Evolutionary conservation across 345 rosid species (phyloP), one percentile per base, ranked within the genome.

Genomic region (Limnanthes douglasii): DNA sequence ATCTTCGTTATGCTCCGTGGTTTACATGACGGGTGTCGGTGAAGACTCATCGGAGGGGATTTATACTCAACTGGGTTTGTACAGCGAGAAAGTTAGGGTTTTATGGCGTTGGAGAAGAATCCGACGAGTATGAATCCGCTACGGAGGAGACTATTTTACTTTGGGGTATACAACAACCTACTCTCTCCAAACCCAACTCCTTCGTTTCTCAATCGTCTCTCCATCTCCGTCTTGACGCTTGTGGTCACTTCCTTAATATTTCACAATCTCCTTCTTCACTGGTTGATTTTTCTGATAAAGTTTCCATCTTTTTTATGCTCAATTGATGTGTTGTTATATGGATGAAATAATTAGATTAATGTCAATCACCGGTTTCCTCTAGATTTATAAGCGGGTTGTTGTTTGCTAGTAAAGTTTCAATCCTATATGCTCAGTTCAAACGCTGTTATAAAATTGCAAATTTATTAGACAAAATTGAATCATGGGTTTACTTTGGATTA

Each of bases 121-220:
- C 68, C n/a, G n/a, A n/a, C 14, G 65, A 55, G 6, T 51, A 58
- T 12, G 84, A 75, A 45, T 62, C 73, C 5, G 90, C 88, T 15
- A 68, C 93, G 29, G 88, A 64, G 54, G 95, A 86, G 64, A 83
- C 70, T 31, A 75, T 86, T 93, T 46, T 86, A 3, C 34, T 86
- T 11, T 86, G 95, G 97, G 95, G 86, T 37, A 61, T 88, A 18
- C 95, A 78, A 46, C 93, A 76, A 42, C 95, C 97, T n/a, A 75
- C 88, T 12, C 51, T 61, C 31, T 73, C 83, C 29, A 47, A 53
- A 26, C 86, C 77, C 8, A 88, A 88, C 58, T 56, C 90, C 17
- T 74, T 75, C 21, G 95, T 82, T 30, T 37, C 93, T 2, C 97
- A 88, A 40, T 65, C 93, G 3, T 78, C 93, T 43, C 81, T 82